Percentiles rank a stretch among this genome's conserved stretches.
Evolutionary conservation across 148 eudicot genomes (phyloP).

Genomic region (Cornus florida): DNA sequence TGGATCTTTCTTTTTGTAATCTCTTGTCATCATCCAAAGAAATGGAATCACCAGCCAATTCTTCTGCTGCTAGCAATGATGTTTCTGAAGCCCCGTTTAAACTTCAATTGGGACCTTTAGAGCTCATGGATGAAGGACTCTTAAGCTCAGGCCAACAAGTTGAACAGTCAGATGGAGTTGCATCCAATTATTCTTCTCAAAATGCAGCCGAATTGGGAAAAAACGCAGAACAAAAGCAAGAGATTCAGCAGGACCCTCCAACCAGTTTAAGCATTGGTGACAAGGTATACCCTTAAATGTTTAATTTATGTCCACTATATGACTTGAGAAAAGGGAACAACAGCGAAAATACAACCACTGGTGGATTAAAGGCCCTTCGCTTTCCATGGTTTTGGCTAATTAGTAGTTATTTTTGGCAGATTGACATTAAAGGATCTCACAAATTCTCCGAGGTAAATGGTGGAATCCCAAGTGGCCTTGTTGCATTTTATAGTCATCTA

Average conservation of each 20-base stretch:
- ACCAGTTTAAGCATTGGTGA: slow-evolving; percentile 5
- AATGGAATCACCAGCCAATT: background rate
- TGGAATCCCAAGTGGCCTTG: slow-evolving; percentile 8
- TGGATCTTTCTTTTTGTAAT: slow-evolving; percentile 13
- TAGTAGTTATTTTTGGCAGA: slow-evolving; percentile 12
- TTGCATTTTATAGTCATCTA: slow-evolving; percentile 11
- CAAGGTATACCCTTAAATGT: slow-evolving; percentile 11
- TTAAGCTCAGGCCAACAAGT: slow-evolving; percentile 1
- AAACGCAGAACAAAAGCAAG: background rate
- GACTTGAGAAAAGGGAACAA: background rate
- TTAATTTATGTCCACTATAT: background rate
- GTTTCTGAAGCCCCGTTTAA: slow-evolving; percentile 3
- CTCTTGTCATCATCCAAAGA: slow-evolving; percentile 15
- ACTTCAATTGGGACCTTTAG: slow-evolving; percentile 5
- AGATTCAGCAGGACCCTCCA: slow-evolving; percentile 10
- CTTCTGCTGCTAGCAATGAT: slow-evolving; percentile 5
- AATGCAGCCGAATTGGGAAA: background rate
- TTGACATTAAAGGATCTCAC: background rate
- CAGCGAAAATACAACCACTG: background rate
- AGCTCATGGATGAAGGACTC: slow-evolving; percentile 16
- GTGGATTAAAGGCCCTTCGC: background rate
- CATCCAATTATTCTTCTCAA: too few species aligned
- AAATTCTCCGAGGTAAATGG: slow-evolving; percentile 15
- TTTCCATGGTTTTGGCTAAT: background rate
- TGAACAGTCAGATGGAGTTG: background rate